Evolutionary conservation across 345 rosid genomes (phyloP), one percentile per base, ranked within the genome.

Genomic region (Gossypium herbaceum): DNA sequence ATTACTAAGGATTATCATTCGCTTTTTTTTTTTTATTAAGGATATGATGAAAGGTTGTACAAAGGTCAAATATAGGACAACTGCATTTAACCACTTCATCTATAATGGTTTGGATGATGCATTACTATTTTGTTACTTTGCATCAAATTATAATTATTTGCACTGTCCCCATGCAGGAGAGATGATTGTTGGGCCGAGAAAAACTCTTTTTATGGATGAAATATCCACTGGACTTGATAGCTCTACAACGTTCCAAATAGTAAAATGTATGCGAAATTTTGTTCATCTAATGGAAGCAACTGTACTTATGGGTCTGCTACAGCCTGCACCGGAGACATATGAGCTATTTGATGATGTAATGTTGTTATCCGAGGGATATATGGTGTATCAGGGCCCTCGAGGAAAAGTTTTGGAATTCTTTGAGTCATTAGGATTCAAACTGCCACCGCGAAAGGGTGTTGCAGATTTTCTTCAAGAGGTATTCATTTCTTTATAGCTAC

Each of bases 391-490:
- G 77, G 98, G 98, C 47, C 97, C 95, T 79, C 86, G 95, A 43
- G 81, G 79, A 71, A 88, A 91, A 17, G 97, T 87, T 20, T 65
- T 92, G 9, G 88, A 83, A 65, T 94, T 94, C 80, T 94, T 94
- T 44, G 94, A 91, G 79, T 94, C 98, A 58, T 62, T 94, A 61
- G 98, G 98, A 29, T 94, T 94, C 81, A 81, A 73, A 67, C 75
- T 92, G 58, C 97, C 98, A 20, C 88, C 92, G 1, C 86, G 97
- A 48, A 94, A 94, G 81, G 94, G 97, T 9, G 81, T 94, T 63
- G 95, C 98, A 27, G 98, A 94, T 91, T 94, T 94, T 81, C 97
- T 94, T 79, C 98, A 92, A 79, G 98, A 94, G 95, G 98, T 92
- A 84, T 22, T 75, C 50, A n/a, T 60, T 73, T 22, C 57, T 22